phyloP scores from a whole-genome alignment of 2,329 filamentous ascomycete genomes.

The Botrytis tulipae region DNA sequence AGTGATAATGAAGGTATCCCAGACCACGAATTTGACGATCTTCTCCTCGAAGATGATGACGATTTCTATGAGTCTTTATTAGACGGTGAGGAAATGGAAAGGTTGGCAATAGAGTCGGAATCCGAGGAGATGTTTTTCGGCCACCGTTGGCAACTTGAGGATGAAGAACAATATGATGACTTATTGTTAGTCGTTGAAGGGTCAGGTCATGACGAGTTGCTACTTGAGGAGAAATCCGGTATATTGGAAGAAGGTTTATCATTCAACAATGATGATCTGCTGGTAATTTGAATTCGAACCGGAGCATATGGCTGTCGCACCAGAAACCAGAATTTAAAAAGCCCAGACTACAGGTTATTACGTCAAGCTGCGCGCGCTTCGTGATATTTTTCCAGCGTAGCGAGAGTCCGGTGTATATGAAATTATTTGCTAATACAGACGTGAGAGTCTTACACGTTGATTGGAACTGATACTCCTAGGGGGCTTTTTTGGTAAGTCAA shows the following conservation, averaged over 20 bases:
- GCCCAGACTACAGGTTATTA: too few species aligned
- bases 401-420: not conserved
- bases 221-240: not conserved
- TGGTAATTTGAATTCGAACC: not conserved
- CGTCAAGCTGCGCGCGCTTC: not conserved
- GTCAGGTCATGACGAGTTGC: not conserved
- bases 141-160: constrained; percentile 4
- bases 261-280: constrained; percentile 6
- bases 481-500: not conserved
- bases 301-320: not conserved
- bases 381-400: not conserved
- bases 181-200: constrained; percentile 14
- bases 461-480: not conserved
- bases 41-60: constrained; percentile 16
- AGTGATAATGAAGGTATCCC: not conserved
- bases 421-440: not conserved
- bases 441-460: not conserved
- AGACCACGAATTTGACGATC: constrained; percentile 23
- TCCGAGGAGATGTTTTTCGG: constrained; percentile 32
- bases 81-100: constrained; percentile 26
- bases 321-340: not conserved
- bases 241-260: not conserved
- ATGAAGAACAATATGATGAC: constrained; percentile 15
- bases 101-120: constrained; percentile 25
- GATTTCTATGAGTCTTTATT: constrained; percentile 20